A percentile compares a stretch with the other conserved stretches of the same genome.
These are phyloP conservation scores for Pecoramyces ruminantium DNA, from an alignment of 192 early-diverging fungal genomes.

Conservation along the genomic window DNA sequence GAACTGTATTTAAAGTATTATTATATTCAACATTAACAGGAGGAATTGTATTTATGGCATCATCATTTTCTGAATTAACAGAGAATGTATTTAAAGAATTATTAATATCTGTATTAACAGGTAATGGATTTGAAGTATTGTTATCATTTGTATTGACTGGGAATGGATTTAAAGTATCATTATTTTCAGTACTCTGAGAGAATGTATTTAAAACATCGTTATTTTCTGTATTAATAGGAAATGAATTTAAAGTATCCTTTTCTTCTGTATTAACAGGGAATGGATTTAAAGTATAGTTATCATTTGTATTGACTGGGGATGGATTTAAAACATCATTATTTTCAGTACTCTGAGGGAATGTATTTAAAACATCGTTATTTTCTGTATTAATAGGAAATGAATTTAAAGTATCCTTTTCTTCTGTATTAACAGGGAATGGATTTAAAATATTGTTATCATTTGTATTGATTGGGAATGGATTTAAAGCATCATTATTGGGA, in stretches of 20 bases:
- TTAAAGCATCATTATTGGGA: too few species aligned
- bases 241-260: background rate
- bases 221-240: background rate
- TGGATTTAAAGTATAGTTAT: background rate
- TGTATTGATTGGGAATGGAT: too few species aligned
- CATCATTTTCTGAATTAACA: too few species aligned
- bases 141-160: background rate
- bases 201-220: background rate
- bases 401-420: too few species aligned
- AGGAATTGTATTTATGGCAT: too few species aligned
- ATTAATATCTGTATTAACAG: background rate
- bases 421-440: too few species aligned
- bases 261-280: background rate
- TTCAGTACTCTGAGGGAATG: background rate
- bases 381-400: background rate
- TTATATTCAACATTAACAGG: too few species aligned
- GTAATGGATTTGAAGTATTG: background rate
- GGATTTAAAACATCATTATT: background rate
- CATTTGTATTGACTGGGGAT: background rate
- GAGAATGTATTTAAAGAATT: too few species aligned
- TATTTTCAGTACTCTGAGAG: background rate
- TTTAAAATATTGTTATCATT: too few species aligned
- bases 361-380: background rate
- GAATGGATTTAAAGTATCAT: background rate
- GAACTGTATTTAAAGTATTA: too few species aligned